Percentiles rank a stretch among this genome's conserved stretches.
Evolutionary conservation across 495 filamentous ascomycete genomes (phyloP).

Genomic region (Penicillium macrosclerotiorum): DNA sequence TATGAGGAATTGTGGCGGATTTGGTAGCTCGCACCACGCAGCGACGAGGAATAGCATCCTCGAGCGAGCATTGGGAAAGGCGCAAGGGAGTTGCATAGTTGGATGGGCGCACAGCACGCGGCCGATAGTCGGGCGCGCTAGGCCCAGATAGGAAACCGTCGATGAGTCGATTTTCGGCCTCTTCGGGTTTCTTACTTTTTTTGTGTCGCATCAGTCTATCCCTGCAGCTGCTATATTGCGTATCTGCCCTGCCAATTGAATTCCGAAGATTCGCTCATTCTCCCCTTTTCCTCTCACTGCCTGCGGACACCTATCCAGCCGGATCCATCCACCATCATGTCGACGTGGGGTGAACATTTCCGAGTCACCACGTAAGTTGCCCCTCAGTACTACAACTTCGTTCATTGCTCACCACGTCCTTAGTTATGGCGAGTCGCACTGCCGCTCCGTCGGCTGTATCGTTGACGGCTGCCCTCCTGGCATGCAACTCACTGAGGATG

Average conservation of each 20-base stretch:
- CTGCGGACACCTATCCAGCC: conserved; percentile 1
- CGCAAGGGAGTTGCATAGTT: conserved; percentile 12
- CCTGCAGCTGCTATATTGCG: not conserved
- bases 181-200: conserved; percentile 10
- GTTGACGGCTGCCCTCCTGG: conserved; percentile 88
- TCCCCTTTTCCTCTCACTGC: conserved; percentile 1
- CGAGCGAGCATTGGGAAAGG: conserved; percentile 20
- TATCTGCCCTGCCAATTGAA: conserved; percentile 2
- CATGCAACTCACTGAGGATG: conserved; percentile 80
- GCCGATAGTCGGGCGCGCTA: conserved; percentile 36
- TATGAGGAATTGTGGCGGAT: conserved; percentile 37
- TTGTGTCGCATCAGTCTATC: not conserved
- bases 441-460: conserved; percentile 85
- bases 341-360: conserved; percentile 86
- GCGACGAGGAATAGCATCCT: conserved; percentile 11
- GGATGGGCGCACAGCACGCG: conserved; percentile 5
- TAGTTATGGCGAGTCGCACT: conserved; percentile 89
- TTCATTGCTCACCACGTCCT: conserved; percentile 9
- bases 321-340: conserved; percentile 55
- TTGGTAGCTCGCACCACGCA: conserved; percentile 10
- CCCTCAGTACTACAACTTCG: conserved; percentile 1
- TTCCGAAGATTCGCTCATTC: not conserved
- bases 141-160: conserved; percentile 27
- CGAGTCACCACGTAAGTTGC: conserved; percentile 75
- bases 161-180: conserved; percentile 27